Conservation (phyloP, 768 basidiomycete genomes). For the Lentinus brumalis region DNA sequence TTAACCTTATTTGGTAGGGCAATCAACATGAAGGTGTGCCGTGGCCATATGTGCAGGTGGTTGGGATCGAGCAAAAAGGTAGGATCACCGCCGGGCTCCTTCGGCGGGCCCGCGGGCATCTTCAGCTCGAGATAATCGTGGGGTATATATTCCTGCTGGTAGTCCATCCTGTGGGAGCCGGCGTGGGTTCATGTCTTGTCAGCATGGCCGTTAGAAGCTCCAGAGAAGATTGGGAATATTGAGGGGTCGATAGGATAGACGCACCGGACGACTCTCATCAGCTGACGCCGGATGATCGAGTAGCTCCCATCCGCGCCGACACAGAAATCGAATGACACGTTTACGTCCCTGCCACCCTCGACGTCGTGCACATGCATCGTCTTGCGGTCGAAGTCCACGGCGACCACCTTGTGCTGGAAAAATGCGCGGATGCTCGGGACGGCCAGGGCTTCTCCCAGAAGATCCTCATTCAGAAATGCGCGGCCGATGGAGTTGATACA, state of each 20-base stretch:
- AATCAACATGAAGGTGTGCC: slow-evolving; percentile 99
- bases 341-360: slow-evolving; percentile 42
- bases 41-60: slow-evolving; percentile 99
- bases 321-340: slow-evolving; percentile 71
- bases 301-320: slow-evolving; percentile 95
- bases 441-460: slow-evolving; percentile 76
- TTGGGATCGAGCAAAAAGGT: slow-evolving; percentile 88
- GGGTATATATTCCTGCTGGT: slow-evolving; percentile 91
- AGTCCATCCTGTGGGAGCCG: slow-evolving; percentile 75
- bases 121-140: slow-evolving; percentile 97
- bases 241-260: slow-evolving; percentile 35
- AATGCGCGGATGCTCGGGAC: slow-evolving; percentile 63
- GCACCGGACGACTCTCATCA: slow-evolving; percentile 94
- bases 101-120: slow-evolving; percentile 77
- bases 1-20: slow-evolving; percentile 95
- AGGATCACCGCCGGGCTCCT: slow-evolving; percentile 56
- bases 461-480: slow-evolving; percentile 78
- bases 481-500: slow-evolving; percentile 95
- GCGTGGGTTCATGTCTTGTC: slow-evolving; percentile 8
- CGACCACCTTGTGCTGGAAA: slow-evolving; percentile 81
- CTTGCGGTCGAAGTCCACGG: slow-evolving; percentile 73
- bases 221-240: slow-evolving; percentile 17
- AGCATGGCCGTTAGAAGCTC: slow-evolving; percentile 8
- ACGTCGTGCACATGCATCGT: slow-evolving; percentile 54
- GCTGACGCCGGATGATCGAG: slow-evolving; percentile 85